Evolutionary conservation across 1,284 basidiomycete genomes (phyloP), one percentile per base, ranked within the genome.

Genomic region (Fomitopsis betulina): DNA sequence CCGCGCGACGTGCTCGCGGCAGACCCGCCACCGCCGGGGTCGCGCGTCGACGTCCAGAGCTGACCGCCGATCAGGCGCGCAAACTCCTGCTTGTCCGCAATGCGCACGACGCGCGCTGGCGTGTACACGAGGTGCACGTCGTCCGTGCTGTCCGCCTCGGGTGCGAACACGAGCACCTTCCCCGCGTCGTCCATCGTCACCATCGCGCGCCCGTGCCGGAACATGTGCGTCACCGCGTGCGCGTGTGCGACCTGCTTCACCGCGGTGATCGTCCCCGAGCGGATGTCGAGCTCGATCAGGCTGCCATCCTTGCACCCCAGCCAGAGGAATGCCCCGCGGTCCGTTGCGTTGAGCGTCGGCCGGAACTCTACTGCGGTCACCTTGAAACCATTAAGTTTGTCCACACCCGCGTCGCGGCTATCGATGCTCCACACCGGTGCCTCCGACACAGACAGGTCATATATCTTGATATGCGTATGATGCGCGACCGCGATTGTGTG

Each of bases 281-380:
- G 72, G 32, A 90, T 77, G 67, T 96, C 93, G 54, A 95, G 65
- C 75, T 96, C 94, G 65, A 89, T 81, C 15, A 97, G 60, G 70
- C 90, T 86, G 0, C 95, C 95, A 32, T 96, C 93, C 73, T 91
- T 94, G 40, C 91, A 93, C 0, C 94, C 95, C 17, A 89, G 75
- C 94, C 94, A 96, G 6, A 94, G 66, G 59, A 83, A 82, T 23
- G 66, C 70, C 53, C 82, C 76, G 25, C 75, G 70, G 59, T 82
- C 72, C 0, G 57, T 65, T 15, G 69, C 67, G 23, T 69, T 63
- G 10, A 59, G 65, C 19, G 80, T 77, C 0, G 86, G 79, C 5
- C 89, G 78, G 70, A 94, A 92, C 67, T 89, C 90, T 72, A 95
- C 79, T 19, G 86, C 83, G 0, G 87, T 89, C 47, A 94, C 78